Evolutionary conservation across 2,329 filamentous ascomycete species (phyloP), one percentile per base, ranked within the genome.

Genomic region (Aotearoamyces nothofagi): DNA sequence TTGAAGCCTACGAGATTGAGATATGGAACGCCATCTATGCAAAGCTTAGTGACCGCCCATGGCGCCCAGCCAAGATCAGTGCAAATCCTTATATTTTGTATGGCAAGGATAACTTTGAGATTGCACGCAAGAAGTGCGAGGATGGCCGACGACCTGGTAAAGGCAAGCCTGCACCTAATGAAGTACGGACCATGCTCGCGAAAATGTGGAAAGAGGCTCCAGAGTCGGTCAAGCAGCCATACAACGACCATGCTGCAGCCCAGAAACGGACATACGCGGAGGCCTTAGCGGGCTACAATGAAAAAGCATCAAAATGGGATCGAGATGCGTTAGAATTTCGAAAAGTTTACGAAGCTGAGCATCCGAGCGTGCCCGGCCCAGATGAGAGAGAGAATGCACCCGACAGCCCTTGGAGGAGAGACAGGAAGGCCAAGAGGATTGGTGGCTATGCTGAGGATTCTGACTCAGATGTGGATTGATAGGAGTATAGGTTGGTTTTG

Each of bases 1-100:
- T 65, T 20, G 64, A 74, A 19, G 61, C 63, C 6, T 69, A 75
- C 39, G 69, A 76, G 39, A 44, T 54, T 17, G 58, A 62, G 13
- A 52, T 69, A 5, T 63, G 60, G 53, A 56, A 62, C 31, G 54
- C 66, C 33, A 59, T 74, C 31, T 50, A 56, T 22, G 46, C 55
- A 6, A 55, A 59, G 39, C 69, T 93, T 25, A 87, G 87, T n/a
- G 69, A 78, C 11, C 70, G 78, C 4, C 80, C 83, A 0, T 56
- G 66, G 32, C 75, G 71, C 29, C 86, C 87, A 4, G 57, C 62
- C 29, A 81, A 87, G 39, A 66, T 76, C 1, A 72, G 77, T 0
- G 72, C 78, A 4, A 96, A 92, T 46, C 79, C 87, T 0, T 96
- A 93, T 52, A 65, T 92, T 15, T 65, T 94, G 27, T 98, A 80